These are phyloP conservation scores for Hsuehochloa calcarea DNA, from an alignment of 176 grass and related monocot genomes.

Conservation along the genomic window DNA sequence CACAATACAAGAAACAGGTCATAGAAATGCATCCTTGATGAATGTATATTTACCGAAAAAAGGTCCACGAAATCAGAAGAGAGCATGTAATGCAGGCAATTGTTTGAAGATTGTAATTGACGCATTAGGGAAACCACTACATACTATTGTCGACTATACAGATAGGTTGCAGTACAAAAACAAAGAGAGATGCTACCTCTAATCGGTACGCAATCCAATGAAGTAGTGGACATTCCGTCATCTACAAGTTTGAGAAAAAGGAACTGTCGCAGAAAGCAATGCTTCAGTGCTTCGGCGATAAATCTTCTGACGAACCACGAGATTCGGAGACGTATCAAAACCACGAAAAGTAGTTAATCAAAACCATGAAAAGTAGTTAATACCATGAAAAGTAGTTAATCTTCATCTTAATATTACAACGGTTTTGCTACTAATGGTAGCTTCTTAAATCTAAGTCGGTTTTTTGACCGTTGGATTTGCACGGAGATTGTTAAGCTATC, in stretches of 20 bases:
- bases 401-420: not conserved
- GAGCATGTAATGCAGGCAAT: not conserved
- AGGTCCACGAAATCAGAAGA: not conserved
- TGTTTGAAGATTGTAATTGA: not conserved
- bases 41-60: not conserved
- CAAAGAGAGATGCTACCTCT: not conserved
- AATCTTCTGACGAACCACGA: not conserved
- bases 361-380: not conserved
- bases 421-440: no score
- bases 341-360: not conserved
- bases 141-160: not conserved
- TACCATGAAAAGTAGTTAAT: not conserved
- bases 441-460: not conserved
- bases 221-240: not conserved
- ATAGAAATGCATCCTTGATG: not conserved
- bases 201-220: not conserved
- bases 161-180: not conserved
- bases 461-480: not conserved
- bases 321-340: not conserved
- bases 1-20: not conserved
- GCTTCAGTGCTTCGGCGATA: not conserved
- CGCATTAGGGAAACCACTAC: not conserved
- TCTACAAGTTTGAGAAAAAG: not conserved
- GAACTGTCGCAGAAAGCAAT: not conserved
- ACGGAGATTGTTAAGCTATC: not conserved